Evolutionary conservation across 2,329 filamentous ascomycete genomes (phyloP).

Genomic region (Scleromitrula shiraiana): DNA sequence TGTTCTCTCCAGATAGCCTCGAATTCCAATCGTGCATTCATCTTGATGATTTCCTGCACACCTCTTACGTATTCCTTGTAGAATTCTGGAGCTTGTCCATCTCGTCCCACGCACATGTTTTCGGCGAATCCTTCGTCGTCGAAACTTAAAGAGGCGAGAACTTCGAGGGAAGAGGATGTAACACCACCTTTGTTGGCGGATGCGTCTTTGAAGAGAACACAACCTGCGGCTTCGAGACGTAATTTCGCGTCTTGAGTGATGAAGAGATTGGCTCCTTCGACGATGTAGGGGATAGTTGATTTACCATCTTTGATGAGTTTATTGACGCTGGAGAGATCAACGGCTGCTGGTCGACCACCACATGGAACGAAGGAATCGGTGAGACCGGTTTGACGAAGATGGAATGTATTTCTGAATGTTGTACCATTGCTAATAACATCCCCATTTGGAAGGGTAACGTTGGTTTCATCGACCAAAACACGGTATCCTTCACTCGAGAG

Average conservation of each 20-base stretch:
- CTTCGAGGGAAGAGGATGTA: conserved; percentile 92
- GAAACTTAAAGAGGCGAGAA: conserved; percentile 88
- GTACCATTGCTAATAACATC: conserved; percentile 88
- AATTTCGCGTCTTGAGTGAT: conserved; percentile 98
- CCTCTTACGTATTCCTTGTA: conserved; percentile 89
- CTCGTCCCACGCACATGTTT: conserved; percentile 83
- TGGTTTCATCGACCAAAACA: conserved; percentile 83
- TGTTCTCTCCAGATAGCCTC: conserved; percentile 98
- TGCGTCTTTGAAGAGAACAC: conserved; percentile 93
- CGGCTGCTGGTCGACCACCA: conserved; percentile 91
- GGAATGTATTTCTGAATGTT: conserved; percentile 94
- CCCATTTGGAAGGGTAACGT: conserved; percentile 78
- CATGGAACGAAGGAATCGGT: conserved; percentile 94
- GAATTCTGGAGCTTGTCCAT: conserved; percentile 76
- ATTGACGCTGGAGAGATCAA: conserved; percentile 80
- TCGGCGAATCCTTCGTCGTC: conserved; percentile 80
- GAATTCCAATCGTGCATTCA: conserved; percentile 89
- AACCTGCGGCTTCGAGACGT: conserved; percentile 88
- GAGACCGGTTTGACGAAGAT: conserved; percentile 67
- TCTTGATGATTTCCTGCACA: conserved; percentile 83
- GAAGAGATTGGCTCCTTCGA: conserved; percentile 97
- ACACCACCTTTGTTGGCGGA: conserved; percentile 98
- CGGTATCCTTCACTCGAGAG: conserved; percentile 84
- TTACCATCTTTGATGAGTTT: conserved; percentile 89
- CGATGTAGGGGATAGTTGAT: conserved; percentile 81